These are phyloP conservation scores for Fusarium sp. DNA, from an alignment of 2,329 filamentous ascomycete species.

Conservation along the genomic window DNA sequence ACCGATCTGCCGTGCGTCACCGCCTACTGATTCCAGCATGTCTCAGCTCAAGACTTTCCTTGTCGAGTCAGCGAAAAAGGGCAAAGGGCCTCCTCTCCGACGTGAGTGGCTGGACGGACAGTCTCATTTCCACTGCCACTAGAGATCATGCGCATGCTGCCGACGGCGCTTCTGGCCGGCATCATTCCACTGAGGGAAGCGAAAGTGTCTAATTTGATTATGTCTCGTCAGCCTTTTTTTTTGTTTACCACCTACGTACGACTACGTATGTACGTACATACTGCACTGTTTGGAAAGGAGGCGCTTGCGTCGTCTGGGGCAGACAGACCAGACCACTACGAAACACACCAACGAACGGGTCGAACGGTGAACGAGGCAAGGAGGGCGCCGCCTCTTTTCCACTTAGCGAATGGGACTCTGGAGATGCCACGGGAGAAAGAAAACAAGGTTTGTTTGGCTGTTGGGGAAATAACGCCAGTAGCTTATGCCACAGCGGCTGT, in stretches of 20 bases:
- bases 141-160: constrained; percentile 12
- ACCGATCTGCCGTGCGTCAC: constrained; percentile 1
- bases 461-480: constrained; percentile 1
- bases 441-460: constrained; percentile 12
- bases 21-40: neutral
- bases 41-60: neutral
- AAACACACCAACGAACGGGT: constrained; percentile 30
- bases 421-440: neutral
- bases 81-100: neutral
- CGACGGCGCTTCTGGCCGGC: neutral
- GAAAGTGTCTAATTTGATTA: constrained; percentile 33
- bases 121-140: constrained; percentile 30
- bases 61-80: constrained; percentile 18
- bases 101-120: constrained; percentile 27
- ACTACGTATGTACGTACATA: neutral
- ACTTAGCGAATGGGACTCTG: constrained; percentile 20
- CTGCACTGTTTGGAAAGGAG: constrained; percentile 28
- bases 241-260: neutral
- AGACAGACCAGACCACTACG: neutral
- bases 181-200: constrained; percentile 19
- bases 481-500: constrained; percentile 3
- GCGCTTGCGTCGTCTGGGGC: constrained; percentile 19
- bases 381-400: constrained; percentile 16
- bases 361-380: constrained; percentile 16
- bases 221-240: neutral